Percentiles rank a stretch among this genome's conserved stretches.
phyloP scores from a whole-genome alignment of 1,284 basidiomycete genomes.

The Cutaneotrichosporon curvatum region DNA sequence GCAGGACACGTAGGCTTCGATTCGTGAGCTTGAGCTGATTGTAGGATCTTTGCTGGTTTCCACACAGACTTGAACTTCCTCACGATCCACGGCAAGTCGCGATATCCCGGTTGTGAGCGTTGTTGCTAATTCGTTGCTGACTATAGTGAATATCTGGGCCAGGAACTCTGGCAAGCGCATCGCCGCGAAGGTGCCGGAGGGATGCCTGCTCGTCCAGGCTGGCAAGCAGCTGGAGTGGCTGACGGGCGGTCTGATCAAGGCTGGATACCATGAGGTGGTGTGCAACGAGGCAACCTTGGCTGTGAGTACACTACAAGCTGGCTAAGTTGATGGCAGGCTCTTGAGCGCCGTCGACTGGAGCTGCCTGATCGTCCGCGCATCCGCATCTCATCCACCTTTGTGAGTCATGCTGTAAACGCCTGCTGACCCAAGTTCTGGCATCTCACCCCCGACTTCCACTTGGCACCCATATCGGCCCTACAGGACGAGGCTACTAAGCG shows the following conservation, averaged over 20 bases:
- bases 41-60: slow-evolving; percentile 82
- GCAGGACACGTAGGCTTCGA: slow-evolving; percentile 48
- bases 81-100: slow-evolving; percentile 81
- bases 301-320: slow-evolving; percentile 45
- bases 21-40: not conserved
- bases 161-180: slow-evolving; percentile 83
- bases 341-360: slow-evolving; percentile 55
- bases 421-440: slow-evolving; percentile 63
- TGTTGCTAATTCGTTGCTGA: not conserved
- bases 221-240: slow-evolving; percentile 88
- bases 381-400: slow-evolving; percentile 82
- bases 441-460: slow-evolving; percentile 71
- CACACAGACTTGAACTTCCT: slow-evolving; percentile 55
- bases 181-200: slow-evolving; percentile 66
- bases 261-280: slow-evolving; percentile 87
- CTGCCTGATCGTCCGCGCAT: slow-evolving; percentile 71
- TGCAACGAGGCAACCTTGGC: slow-evolving; percentile 70
- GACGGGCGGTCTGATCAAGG: slow-evolving; percentile 76
- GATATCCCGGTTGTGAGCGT: slow-evolving; percentile 40
- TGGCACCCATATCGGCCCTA: slow-evolving; percentile 59
- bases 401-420: slow-evolving; percentile 12
- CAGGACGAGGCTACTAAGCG: slow-evolving; percentile 40
- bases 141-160: slow-evolving; percentile 68
- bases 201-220: slow-evolving; percentile 62
- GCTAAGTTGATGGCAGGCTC: slow-evolving; percentile 50